Evolutionary conservation across 768 basidiomycete genomes (phyloP).

Genomic region (Gelatoporia subvermispora): DNA sequence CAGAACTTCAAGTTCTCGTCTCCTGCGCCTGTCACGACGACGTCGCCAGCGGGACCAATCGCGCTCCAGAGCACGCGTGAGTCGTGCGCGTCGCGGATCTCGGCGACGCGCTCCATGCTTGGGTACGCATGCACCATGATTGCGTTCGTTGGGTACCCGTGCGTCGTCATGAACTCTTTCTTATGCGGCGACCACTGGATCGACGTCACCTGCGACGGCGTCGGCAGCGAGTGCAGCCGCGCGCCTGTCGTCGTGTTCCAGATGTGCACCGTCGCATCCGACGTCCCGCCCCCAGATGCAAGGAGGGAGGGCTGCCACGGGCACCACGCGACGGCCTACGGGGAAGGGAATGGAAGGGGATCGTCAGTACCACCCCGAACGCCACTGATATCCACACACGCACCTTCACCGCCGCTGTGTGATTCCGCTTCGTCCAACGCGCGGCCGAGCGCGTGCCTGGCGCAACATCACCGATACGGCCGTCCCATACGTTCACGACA

Average conservation of each 20-base stretch:
- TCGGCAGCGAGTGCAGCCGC: slow-evolving; percentile 79
- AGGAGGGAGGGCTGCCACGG: slow-evolving; percentile 92
- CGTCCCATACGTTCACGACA: slow-evolving; percentile 97
- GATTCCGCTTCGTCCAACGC: slow-evolving; percentile 52
- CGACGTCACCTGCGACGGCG: slow-evolving; percentile 89
- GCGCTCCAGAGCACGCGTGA: slow-evolving; percentile 83
- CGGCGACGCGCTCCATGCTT: slow-evolving; percentile 71
- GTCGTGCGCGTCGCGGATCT: slow-evolving; percentile 92
- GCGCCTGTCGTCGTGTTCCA: slow-evolving; percentile 94
- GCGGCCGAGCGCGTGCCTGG: slow-evolving; percentile 25
- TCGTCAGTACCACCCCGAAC: neutral
- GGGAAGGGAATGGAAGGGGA: neutral
- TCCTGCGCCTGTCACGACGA: slow-evolving; percentile 86
- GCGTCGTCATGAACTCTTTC: slow-evolving; percentile 89
- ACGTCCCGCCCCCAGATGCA: slow-evolving; percentile 92
- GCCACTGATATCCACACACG: neutral
- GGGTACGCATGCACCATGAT: slow-evolving; percentile 86
- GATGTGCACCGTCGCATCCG: slow-evolving; percentile 84
- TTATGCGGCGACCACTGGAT: slow-evolving; percentile 82
- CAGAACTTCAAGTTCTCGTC: slow-evolving; percentile 98
- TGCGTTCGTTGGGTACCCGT: slow-evolving; percentile 89
- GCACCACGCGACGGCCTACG: slow-evolving; percentile 93
- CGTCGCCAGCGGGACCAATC: slow-evolving; percentile 83
- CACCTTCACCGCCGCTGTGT: slow-evolving; percentile 42
- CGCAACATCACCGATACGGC: slow-evolving; percentile 38